phyloP scores from a whole-genome alignment of 345 rosid genomes.

The Aquilaria yunnanensis region DNA sequence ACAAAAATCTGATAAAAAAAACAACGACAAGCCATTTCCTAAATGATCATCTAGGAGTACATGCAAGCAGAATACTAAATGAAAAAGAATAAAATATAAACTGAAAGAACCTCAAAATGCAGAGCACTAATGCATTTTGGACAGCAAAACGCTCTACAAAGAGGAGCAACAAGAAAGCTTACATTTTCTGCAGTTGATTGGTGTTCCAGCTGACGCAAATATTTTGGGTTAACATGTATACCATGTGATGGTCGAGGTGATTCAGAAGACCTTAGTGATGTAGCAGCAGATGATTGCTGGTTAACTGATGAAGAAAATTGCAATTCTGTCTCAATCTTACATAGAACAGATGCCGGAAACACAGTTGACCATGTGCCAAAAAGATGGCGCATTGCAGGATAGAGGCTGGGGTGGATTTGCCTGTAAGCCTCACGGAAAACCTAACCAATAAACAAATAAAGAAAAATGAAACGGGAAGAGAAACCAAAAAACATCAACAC shows the following conservation, averaged over 20 bases:
- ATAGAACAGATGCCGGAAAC: constrained; percentile 64
- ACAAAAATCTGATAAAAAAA: no score
- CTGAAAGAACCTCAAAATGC: neutral
- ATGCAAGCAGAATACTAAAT: neutral
- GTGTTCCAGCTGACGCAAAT: constrained; percentile 75
- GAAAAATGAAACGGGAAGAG: neutral
- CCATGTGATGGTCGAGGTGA: constrained; percentile 78
- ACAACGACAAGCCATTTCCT: no score
- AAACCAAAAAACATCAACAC: neutral
- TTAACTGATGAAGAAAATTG: constrained; percentile 45
- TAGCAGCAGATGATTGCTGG: constrained; percentile 40
- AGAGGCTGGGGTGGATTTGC: constrained; percentile 62
- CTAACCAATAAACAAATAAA: constrained; percentile 28
- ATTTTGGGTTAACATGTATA: constrained; percentile 98
- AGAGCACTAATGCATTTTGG: neutral
- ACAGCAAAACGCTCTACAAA: neutral
- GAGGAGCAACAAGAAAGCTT: constrained; percentile 26
- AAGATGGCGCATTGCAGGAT: constrained; percentile 81
- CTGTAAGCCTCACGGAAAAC: constrained; percentile 81
- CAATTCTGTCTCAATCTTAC: constrained; percentile 66
- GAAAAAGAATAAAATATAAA: neutral
- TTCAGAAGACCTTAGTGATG: constrained; percentile 54
- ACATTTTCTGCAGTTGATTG: constrained; percentile 62
- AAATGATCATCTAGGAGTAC: no score
- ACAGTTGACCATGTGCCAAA: constrained; percentile 96